A percentile compares a stretch with the other conserved stretches of the same genome.
These are phyloP conservation scores for Epicoccum nigrum DNA, from an alignment of 2,329 filamentous ascomycete genomes.

Conservation along the genomic window DNA sequence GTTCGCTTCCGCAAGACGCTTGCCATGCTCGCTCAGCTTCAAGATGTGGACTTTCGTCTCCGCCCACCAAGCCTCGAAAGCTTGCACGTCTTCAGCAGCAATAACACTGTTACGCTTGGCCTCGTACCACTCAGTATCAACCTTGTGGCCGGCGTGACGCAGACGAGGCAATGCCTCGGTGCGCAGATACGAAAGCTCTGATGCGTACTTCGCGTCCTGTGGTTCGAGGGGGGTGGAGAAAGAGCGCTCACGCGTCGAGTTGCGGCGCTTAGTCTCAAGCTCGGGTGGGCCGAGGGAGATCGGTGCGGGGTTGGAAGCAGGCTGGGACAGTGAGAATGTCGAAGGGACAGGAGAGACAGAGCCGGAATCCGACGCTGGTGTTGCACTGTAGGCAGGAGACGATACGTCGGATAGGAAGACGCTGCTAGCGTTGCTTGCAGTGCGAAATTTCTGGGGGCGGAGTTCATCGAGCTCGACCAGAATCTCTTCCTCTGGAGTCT, in stretches of 20 bases:
- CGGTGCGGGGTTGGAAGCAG: slow-evolving; percentile 36
- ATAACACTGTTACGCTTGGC: slow-evolving; percentile 31
- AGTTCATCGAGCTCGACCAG: slow-evolving; percentile 32
- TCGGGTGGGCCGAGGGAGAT: slow-evolving; percentile 37
- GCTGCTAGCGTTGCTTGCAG: slow-evolving; percentile 41
- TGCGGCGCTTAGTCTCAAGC: slow-evolving; percentile 17
- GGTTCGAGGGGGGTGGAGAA: slow-evolving; percentile 45
- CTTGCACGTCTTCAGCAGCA: slow-evolving; percentile 28
- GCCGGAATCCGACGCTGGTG: slow-evolving; percentile 34
- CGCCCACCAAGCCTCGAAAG: slow-evolving; percentile 51
- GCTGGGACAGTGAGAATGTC: slow-evolving; percentile 29
- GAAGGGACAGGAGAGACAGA: slow-evolving; percentile 31
- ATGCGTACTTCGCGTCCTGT: slow-evolving; percentile 42
- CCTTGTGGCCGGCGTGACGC: slow-evolving; percentile 46
- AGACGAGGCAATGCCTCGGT: slow-evolving; percentile 51
- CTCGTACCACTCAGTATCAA: slow-evolving; percentile 45
- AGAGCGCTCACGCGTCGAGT: slow-evolving; percentile 38
- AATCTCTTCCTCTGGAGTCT: slow-evolving; percentile 30
- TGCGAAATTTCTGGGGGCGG: slow-evolving; percentile 33
- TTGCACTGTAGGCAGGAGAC: slow-evolving; percentile 32
- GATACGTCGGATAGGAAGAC: slow-evolving; percentile 33
- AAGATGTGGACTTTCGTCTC: slow-evolving; percentile 43
- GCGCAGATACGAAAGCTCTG: slow-evolving; percentile 48
- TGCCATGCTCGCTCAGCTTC: slow-evolving; percentile 40
- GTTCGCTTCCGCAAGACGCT: slow-evolving; percentile 32